Base-by-base conservation (phyloP, 805 yeast species). In the Yarrowia sp. region DNA sequence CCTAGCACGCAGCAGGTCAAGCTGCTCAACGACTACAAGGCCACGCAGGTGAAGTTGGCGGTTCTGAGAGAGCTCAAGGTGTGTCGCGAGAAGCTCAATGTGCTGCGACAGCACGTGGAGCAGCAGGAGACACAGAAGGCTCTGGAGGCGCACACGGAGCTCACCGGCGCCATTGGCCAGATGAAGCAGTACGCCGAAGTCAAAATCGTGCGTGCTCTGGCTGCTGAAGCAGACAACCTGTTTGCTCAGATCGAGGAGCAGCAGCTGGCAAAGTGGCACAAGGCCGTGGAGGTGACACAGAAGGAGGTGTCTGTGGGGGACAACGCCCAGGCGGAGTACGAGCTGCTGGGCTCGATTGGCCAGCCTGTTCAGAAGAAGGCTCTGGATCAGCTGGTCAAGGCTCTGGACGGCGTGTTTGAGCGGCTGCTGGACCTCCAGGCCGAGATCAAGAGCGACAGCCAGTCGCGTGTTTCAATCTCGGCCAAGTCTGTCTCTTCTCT, bases 1-100 rank as follows among this genome's bases (percentile, higher is more conserved):
- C 47, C 47, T 6, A 38, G 36, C 10, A 19, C 35, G n/a, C 25
- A 25, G 18, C 61, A 55, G 22, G 47, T 55, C 13, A 55, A 55
- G 38, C 35, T 55, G 4, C n/a, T 55, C 21, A 55, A 55, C 38
- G 61, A 55, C 27, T 39, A 38, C 36, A 55, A 55, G 29, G 61
- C 36, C 13, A 39, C 47, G 2, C 61, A 39, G 33, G 61, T 55
- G 19, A 55, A 55, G 27, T n/a, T 55, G 47, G 38, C 61, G 9
- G 47, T 6, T 18, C 19, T 55, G 46, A 31, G 29, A 21, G 33
- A 55, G 8, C 27, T 55, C 4, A 25, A 14, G 12, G 47, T 16
- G 29, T 55, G 61, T 12, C 4, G 47, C 25, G 47, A 55, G 10
- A 27, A 55, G 38, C 27, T 55, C 21, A 19, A 27, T 9, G 31